A percentile compares a stretch with the other conserved stretches of the same genome.
These are phyloP conservation scores for Chytriomyces hyalinus DNA, from an alignment of 192 early-diverging fungal species.

Conservation along the genomic window DNA sequence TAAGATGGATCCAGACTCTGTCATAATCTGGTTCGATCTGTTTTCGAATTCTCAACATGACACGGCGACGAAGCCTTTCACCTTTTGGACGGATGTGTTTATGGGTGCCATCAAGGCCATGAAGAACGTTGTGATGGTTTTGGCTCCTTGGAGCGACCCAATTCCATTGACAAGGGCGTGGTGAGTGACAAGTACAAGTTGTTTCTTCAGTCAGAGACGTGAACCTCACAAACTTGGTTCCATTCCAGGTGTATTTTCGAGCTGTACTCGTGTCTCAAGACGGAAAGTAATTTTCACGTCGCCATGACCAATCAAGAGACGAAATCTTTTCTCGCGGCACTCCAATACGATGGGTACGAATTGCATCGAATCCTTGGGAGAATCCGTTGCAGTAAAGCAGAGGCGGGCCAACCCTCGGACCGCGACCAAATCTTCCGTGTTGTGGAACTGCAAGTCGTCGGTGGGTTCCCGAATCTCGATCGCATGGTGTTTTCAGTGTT, in stretches of 20 bases:
- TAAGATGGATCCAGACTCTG: not conserved
- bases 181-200: constrained; percentile 1
- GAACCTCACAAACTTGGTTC: no score
- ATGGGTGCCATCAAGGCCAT: constrained; percentile 29
- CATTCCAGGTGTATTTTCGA: constrained; percentile 36
- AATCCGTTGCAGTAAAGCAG: not conserved
- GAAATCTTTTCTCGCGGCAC: not conserved
- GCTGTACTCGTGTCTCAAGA: constrained; percentile 15
- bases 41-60: constrained; percentile 39
- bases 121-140: constrained; percentile 31
- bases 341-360: not conserved
- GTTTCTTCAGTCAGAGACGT: no score
- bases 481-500: not conserved
- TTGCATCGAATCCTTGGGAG: not conserved
- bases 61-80: not conserved
- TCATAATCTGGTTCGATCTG: constrained; percentile 38
- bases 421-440: constrained; percentile 4
- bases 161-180: constrained; percentile 20
- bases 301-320: constrained; percentile 15
- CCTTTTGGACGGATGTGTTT: constrained; percentile 28
- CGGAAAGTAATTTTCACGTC: constrained; percentile 27
- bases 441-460: not conserved
- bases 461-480: constrained; percentile 13
- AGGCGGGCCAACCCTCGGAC: not conserved
- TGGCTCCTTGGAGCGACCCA: constrained; percentile 35